These are phyloP conservation scores for Backusella liffmaniae DNA, from an alignment of 192 early-diverging fungal species.

Conservation along the genomic window DNA sequence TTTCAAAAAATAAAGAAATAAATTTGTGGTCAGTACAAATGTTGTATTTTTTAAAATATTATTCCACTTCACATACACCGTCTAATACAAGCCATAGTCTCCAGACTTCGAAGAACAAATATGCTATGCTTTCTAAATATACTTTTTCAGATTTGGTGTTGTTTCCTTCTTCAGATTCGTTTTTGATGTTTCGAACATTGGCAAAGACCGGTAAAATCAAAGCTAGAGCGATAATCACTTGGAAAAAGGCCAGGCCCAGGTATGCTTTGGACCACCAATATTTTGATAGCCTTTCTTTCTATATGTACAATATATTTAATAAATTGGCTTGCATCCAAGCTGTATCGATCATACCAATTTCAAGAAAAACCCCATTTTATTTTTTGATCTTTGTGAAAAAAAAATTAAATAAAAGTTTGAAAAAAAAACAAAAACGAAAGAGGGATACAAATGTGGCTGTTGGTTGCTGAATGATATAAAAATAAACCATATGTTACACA, in stretches of 20 bases:
- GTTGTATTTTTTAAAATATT: background rate
- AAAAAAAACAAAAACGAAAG: background rate
- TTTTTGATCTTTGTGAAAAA: background rate
- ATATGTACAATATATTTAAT: background rate
- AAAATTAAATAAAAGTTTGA: background rate
- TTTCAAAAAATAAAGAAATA: background rate
- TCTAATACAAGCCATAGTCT: background rate
- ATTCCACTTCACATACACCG: background rate
- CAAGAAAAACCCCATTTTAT: background rate
- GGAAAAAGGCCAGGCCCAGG: background rate
- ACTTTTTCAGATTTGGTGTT: background rate
- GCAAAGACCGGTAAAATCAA: background rate
- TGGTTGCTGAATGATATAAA: background rate
- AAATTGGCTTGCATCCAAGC: background rate
- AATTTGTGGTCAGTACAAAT: background rate
- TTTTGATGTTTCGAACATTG: background rate
- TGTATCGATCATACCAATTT: background rate
- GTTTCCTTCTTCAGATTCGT: background rate
- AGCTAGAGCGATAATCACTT: background rate
- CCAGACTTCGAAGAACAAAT: background rate
- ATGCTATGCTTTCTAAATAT: background rate
- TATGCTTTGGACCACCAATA: background rate
- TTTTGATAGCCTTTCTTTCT: conserved; percentile 1
- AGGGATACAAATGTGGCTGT: conserved; percentile 3
- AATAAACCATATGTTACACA: background rate